Conservation (phyloP, 2,329 filamentous ascomycete species). For the Aspergillus jensenii region DNA sequence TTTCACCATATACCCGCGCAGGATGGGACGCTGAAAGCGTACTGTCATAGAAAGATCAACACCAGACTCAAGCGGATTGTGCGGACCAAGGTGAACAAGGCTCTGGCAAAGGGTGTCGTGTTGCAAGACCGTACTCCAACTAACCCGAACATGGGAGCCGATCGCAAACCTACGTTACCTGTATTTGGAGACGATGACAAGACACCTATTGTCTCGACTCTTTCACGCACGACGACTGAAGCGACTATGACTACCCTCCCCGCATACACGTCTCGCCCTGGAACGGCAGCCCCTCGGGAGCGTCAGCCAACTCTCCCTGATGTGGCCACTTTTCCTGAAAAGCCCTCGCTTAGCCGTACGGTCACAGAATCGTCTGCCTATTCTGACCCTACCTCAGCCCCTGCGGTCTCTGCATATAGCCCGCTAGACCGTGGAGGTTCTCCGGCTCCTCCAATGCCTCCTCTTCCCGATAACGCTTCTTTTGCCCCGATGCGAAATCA, state of each 20-base stretch:
- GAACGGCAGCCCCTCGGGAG: slow-evolving; percentile 45
- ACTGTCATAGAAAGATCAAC: slow-evolving; percentile 91
- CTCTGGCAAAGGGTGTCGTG: slow-evolving; percentile 72
- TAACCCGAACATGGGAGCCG: slow-evolving; percentile 30
- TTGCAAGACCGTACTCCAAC: slow-evolving; percentile 55
- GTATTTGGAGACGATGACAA: slow-evolving; percentile 52
- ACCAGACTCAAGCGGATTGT: slow-evolving; percentile 81
- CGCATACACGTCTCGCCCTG: slow-evolving; percentile 60
- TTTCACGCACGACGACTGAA: slow-evolving; percentile 51
- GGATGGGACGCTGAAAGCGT: slow-evolving; percentile 77
- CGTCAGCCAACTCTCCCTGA: slow-evolving; percentile 42
- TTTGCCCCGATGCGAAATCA: slow-evolving; percentile 25
- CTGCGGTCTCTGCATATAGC: slow-evolving; percentile 35
- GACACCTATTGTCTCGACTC: slow-evolving; percentile 24
- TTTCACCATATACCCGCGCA: slow-evolving; percentile 85
- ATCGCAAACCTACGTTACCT: slow-evolving; percentile 60
- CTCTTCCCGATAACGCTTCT: slow-evolving; percentile 27
- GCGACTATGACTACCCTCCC: slow-evolving; percentile 68
- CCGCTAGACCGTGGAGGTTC: slow-evolving; percentile 32
- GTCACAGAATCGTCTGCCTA: slow-evolving; percentile 51
- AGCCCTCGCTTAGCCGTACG: slow-evolving; percentile 40
- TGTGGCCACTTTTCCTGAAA: slow-evolving; percentile 40
- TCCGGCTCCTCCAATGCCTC: slow-evolving; percentile 32
- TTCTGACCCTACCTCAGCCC: slow-evolving; percentile 50
- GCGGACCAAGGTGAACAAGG: slow-evolving; percentile 81